Evolutionary conservation across 2,329 filamentous ascomycete species (phyloP).

Genomic region (Cladophialophora psammophila): DNA sequence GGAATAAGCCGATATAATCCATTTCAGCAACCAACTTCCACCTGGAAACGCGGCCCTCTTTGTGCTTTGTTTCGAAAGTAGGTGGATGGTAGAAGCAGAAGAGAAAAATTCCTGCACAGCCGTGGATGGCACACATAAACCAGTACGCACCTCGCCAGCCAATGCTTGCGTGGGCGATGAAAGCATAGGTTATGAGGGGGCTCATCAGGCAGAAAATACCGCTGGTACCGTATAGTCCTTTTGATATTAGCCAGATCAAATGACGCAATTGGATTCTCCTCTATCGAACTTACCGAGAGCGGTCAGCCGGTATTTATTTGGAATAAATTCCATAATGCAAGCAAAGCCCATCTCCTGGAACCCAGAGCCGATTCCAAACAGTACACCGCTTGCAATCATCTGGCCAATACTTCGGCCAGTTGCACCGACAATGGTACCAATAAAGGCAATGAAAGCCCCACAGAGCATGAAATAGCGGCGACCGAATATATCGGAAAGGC

Average conservation of each 20-base stretch:
- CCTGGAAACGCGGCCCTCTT: conserved; percentile 37
- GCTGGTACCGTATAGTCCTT: conserved; percentile 42
- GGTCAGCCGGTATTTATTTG: conserved; percentile 48
- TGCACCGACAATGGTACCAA: conserved; percentile 50
- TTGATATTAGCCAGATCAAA: conserved; percentile 5
- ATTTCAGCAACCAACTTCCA: conserved; percentile 52
- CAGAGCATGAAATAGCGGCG: conserved; percentile 46
- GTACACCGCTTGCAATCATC: conserved; percentile 49
- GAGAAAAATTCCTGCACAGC: conserved; percentile 23
- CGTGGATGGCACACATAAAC: conserved; percentile 25
- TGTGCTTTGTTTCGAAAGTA: conserved; percentile 55
- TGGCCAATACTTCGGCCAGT: conserved; percentile 48
- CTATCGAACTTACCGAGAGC: conserved; percentile 45
- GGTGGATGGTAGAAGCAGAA: conserved; percentile 58
- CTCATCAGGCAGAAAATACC: conserved; percentile 42
- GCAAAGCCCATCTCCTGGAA: conserved; percentile 52
- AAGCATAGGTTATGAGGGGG: conserved; percentile 56
- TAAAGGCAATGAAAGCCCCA: conserved; percentile 45
- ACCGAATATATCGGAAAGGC: conserved; percentile 49
- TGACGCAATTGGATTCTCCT: conserved; percentile 11
- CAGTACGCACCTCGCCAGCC: conserved; percentile 61
- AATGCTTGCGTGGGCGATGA: conserved; percentile 52
- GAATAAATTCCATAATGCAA: conserved; percentile 50
- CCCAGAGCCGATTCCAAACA: conserved; percentile 49
- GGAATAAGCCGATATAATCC: conserved; percentile 56